These are phyloP conservation scores for Pythium myriotylum DNA, from an alignment of 352 stramenopile species.

Conservation along the genomic window DNA sequence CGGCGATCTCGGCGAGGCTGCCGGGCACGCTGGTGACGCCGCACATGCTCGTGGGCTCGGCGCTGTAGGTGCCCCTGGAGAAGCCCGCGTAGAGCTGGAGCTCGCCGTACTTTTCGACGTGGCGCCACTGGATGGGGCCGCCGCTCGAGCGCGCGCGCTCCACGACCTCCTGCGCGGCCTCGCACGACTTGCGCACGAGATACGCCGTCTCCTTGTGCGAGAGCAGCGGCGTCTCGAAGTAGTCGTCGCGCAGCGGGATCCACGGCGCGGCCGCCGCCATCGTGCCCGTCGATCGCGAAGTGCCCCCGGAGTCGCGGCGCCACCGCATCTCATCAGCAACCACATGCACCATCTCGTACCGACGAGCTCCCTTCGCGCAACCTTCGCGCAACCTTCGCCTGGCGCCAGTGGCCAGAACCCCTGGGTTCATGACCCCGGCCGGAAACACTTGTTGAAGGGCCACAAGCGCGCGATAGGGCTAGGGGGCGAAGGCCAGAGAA, in stretches of 20 bases:
- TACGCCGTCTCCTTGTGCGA: slow-evolving; percentile 70
- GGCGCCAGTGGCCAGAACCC: slow-evolving; percentile 3
- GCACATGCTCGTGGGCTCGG: slow-evolving; percentile 63
- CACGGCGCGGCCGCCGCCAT: slow-evolving; percentile 28
- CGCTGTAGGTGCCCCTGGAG: slow-evolving; percentile 38
- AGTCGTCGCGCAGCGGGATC: slow-evolving; percentile 75
- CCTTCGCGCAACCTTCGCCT: slow-evolving; percentile 23
- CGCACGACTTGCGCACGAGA: slow-evolving; percentile 80
- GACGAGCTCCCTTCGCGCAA: slow-evolving; percentile 3
- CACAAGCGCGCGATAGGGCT: too few relatives aligned
- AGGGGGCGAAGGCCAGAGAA: too few relatives aligned
- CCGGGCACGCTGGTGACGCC: slow-evolving; percentile 76
- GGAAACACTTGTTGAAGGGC: neutral
- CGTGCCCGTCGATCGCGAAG: neutral
- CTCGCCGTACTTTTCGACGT: slow-evolving; percentile 75
- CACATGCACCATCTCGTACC: too few relatives aligned
- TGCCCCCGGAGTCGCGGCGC: neutral
- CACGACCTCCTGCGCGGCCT: slow-evolving; percentile 78
- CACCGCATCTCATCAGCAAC: too few relatives aligned
- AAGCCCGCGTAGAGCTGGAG: slow-evolving; percentile 79
- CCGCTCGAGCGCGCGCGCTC: slow-evolving; percentile 63
- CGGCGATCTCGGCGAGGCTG: slow-evolving; percentile 70
- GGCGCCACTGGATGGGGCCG: slow-evolving; percentile 71
- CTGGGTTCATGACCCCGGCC: too few relatives aligned
- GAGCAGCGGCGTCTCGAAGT: slow-evolving; percentile 72